Evolutionary conservation across 2,329 filamentous ascomycete species (phyloP), one percentile per base, ranked within the genome.

Genomic region (Ilyonectria robusta): DNA sequence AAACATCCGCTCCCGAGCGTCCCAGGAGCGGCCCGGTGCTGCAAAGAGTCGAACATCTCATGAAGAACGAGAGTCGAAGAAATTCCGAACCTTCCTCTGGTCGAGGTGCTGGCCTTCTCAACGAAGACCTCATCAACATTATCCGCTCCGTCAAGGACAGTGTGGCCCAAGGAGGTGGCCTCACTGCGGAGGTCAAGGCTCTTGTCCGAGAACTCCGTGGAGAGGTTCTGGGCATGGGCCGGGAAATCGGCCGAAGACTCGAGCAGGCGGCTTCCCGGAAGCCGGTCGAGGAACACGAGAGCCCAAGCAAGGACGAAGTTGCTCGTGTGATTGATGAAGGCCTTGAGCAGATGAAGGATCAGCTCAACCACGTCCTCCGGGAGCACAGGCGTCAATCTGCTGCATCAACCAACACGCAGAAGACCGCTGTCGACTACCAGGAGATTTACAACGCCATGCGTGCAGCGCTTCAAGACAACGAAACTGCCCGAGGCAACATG

Each of bases 151-250:
- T 98, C 78, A 98, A 97, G 78, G 94, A 97, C 78, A 97, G 94
- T 73, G 93, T 98, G 63, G 87, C 93, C 0, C 93, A 97, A 79
- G 91, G 93, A 46, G 95, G 95, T 65, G 94, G 95, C 6, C 87
- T 98, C 58, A 97, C 94, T 2, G 94, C 94, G 62, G 94, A 97
- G 78, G 94, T 97, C 70, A 98, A 98, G 81, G 91, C 94, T 4
- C 86, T 97, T 9, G 93, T 98, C 9, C 91, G 94, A 26, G 95
- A 98, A 76, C 86, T 98, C 40, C 91, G 95, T 23, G 95, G 94
- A 3, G 95, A 98, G 78, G 94, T 98, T 9, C 86, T 98, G 5
- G 95, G 94, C 3, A 98, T 98, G 95, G 95, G 95, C 4, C 88
- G 95, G 63, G 94, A 98, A 72, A 89, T 98, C 54, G 94, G 93